phyloP scores from a whole-genome alignment of 2,329 filamentous ascomycete species.

The Alternaria longipes region DNA sequence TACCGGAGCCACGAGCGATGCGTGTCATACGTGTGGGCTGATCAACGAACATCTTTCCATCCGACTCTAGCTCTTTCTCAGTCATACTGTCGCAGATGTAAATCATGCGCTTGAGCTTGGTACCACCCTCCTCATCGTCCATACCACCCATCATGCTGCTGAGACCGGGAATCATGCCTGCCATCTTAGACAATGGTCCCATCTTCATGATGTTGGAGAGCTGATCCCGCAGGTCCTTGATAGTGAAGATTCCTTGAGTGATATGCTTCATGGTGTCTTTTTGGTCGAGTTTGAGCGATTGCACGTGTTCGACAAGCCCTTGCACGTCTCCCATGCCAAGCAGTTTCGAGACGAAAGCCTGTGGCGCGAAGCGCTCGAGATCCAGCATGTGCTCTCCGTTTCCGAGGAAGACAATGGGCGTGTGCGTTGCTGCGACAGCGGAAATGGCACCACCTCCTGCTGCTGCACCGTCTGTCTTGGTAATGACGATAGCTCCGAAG shows the following conservation, averaged over 20 bases:
- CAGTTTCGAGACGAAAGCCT: slow-evolving; percentile 92
- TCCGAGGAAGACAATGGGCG: slow-evolving; percentile 96
- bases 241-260: slow-evolving; percentile 92
- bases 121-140: slow-evolving; percentile 94
- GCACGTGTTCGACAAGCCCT: slow-evolving; percentile 94
- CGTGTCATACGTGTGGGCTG: slow-evolving; percentile 93
- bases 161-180: slow-evolving; percentile 97
- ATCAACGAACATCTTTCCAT: slow-evolving; percentile 92
- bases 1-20: slow-evolving; percentile 88
- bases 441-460: slow-evolving; percentile 97
- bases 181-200: slow-evolving; percentile 96
- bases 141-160: slow-evolving; percentile 93
- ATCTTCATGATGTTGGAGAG: slow-evolving; percentile 99
- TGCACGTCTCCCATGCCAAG: slow-evolving; percentile 98
- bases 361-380: slow-evolving; percentile 88
- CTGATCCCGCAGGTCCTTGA: slow-evolving; percentile 93
- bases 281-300: slow-evolving; percentile 92
- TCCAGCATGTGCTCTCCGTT: slow-evolving; percentile 98
- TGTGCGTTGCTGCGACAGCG: slow-evolving; percentile 93
- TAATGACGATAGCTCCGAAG: slow-evolving; percentile 98
- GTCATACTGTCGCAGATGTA: slow-evolving; percentile 99
- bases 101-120: slow-evolving; percentile 97
- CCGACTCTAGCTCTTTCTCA: slow-evolving; percentile 90
- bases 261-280: slow-evolving; percentile 99
- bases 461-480: slow-evolving; percentile 96